phyloP scores from a whole-genome alignment of 2,329 filamentous ascomycete species.

The Fulvia fulva region DNA sequence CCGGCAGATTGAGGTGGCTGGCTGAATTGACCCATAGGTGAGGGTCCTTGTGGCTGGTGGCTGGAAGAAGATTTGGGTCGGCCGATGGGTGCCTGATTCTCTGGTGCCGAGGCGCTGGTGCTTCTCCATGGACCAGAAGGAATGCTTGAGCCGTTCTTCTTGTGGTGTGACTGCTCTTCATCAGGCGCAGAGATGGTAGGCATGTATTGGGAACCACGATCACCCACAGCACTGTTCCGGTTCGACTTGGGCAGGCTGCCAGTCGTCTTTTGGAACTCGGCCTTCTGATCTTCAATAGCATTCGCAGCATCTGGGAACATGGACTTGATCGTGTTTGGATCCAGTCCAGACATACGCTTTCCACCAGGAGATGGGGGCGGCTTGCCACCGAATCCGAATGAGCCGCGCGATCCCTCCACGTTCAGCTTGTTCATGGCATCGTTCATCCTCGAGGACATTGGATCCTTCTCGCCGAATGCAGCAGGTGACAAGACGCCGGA shows the following conservation, averaged over 20 bases:
- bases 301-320: constrained; percentile 99
- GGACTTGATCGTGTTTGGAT: constrained; percentile 88
- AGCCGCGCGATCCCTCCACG: constrained; percentile 82
- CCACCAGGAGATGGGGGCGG: constrained; percentile 71
- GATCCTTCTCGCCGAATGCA: constrained; percentile 92
- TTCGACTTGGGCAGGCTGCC: constrained; percentile 83
- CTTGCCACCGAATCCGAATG: constrained; percentile 62
- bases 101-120: constrained; percentile 41
- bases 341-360: constrained; percentile 92
- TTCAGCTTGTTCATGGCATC: constrained; percentile 96
- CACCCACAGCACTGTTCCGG: constrained; percentile 81
- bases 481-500: constrained; percentile 90
- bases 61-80: constrained; percentile 76
- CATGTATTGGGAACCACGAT: constrained; percentile 64
- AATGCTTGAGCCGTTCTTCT: constrained; percentile 61
- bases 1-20: constrained; percentile 72
- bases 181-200: constrained; percentile 69
- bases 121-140: constrained; percentile 77
- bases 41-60: constrained; percentile 57
- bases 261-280: constrained; percentile 92
- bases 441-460: constrained; percentile 92
- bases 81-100: constrained; percentile 53
- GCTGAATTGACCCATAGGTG: constrained; percentile 87
- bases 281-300: constrained; percentile 97
- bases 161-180: constrained; percentile 44